Percentiles rank a stretch among this genome's conserved stretches.
phyloP scores from a whole-genome alignment of 257 asterid species.

The Eucommia ulmoides region DNA sequence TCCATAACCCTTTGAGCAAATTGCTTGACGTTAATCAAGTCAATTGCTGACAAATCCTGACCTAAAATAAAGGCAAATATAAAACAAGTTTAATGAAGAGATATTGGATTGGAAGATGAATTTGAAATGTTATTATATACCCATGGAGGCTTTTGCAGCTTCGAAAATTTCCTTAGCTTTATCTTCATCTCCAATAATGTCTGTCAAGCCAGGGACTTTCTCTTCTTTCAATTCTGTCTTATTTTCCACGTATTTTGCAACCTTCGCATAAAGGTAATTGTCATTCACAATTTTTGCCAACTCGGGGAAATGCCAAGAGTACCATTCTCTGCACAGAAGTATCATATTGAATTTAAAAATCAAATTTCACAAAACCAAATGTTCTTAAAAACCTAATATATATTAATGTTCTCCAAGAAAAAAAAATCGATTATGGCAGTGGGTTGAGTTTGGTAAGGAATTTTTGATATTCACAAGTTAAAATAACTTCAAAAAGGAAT shows the following conservation, averaged over 20 bases:
- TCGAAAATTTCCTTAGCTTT: slow-evolving; percentile 90
- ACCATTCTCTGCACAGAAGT: slow-evolving; percentile 99
- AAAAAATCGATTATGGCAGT: too few species aligned
- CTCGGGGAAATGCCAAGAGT: slow-evolving; percentile 98
- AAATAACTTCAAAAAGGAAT: too few species aligned
- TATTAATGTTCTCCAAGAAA: too few species aligned
- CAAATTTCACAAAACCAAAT: too few species aligned
- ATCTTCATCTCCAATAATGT: slow-evolving; percentile 82
- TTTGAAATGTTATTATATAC: slow-evolving; percentile 21
- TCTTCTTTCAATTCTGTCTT: slow-evolving; percentile 67
- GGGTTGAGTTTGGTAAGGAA: too few species aligned
- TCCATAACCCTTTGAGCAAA: slow-evolving; percentile 92
- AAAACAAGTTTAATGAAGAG: too few species aligned
- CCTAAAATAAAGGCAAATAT: slow-evolving; percentile 28
- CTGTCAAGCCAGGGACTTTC: slow-evolving; percentile 45
- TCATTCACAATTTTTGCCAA: slow-evolving; percentile 75
- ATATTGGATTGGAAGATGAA: neutral
- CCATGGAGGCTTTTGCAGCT: slow-evolving; percentile 99
- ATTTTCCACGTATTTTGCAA: slow-evolving; percentile 75
- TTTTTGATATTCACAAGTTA: too few species aligned
- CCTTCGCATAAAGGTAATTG: slow-evolving; percentile 83
- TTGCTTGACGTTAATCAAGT: slow-evolving; percentile 79
- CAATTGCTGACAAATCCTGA: slow-evolving; percentile 82
- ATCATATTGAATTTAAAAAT: too few species aligned
- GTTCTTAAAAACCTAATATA: too few species aligned